These are phyloP conservation scores for Xylaria nigripes DNA, from an alignment of 495 filamentous ascomycete species.

Conservation along the genomic window DNA sequence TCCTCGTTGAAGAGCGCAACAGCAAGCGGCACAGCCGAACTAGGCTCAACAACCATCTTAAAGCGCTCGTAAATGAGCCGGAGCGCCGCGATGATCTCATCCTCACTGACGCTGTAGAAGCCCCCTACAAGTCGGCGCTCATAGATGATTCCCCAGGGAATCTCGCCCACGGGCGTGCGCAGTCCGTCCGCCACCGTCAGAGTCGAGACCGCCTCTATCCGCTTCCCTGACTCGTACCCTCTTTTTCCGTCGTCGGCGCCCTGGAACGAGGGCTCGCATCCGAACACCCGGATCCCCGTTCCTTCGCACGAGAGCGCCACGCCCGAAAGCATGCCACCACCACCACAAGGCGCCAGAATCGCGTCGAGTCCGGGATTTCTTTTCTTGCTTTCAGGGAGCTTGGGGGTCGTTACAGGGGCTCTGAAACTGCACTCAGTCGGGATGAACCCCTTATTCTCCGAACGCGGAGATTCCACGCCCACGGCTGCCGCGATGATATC, in stretches of 20 bases:
- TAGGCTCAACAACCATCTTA: conserved; percentile 90
- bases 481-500: conserved; percentile 33
- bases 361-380: conserved; percentile 49
- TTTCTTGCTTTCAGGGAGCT: conserved; percentile 4
- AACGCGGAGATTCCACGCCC: neutral
- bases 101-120: conserved; percentile 72
- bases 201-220: conserved; percentile 59
- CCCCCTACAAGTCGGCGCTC: conserved; percentile 60
- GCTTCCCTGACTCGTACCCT: conserved; percentile 46
- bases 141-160: conserved; percentile 76
- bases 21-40: conserved; percentile 76
- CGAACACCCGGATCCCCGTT: conserved; percentile 66
- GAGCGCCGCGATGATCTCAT: conserved; percentile 73
- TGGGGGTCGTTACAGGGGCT: neutral
- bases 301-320: conserved; percentile 66
- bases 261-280: conserved; percentile 80
- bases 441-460: neutral
- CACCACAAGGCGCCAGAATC: conserved; percentile 78
- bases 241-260: conserved; percentile 75
- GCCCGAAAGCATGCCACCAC: conserved; percentile 81
- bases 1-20: conserved; percentile 78
- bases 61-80: conserved; percentile 74
- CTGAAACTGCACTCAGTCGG: neutral
- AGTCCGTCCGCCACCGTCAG: conserved; percentile 88
- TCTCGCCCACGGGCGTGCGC: conserved; percentile 69